Evolutionary conservation across 2,329 filamentous ascomycete species (phyloP).

Genomic region (Penicillium sp.): DNA sequence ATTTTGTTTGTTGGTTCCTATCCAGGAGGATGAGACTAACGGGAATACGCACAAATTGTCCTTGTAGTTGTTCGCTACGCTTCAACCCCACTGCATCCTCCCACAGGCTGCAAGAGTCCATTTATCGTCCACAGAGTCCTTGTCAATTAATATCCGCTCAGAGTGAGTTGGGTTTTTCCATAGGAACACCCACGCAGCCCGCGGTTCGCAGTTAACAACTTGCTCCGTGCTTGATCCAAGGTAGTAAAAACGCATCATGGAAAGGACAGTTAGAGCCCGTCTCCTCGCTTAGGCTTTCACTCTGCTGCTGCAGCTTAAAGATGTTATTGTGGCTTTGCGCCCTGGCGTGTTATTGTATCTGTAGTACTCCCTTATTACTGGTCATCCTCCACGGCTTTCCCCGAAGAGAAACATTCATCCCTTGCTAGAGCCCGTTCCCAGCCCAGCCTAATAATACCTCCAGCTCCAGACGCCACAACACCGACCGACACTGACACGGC

Average conservation of each 20-base stretch:
- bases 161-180: too few species aligned
- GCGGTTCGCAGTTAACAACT: background rate
- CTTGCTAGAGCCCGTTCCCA: conserved; percentile 15
- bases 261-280: background rate
- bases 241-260: background rate
- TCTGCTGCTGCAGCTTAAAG: background rate
- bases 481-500: background rate
- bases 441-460: background rate
- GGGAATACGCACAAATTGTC: background rate
- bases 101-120: background rate
- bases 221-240: background rate
- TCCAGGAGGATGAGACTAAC: background rate
- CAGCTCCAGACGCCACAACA: background rate
- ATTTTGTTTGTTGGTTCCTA: too few species aligned
- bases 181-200: background rate
- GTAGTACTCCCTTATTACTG: background rate
- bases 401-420: conserved; percentile 7
- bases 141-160: background rate
- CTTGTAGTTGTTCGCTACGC: background rate
- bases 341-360: background rate
- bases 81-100: background rate
- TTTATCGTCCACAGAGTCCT: background rate
- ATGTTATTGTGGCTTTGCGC: background rate
- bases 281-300: background rate
- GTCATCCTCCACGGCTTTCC: background rate